These are phyloP conservation scores for Inonotus obliquus DNA, from an alignment of 1,284 basidiomycete genomes.

Conservation along the genomic window DNA sequence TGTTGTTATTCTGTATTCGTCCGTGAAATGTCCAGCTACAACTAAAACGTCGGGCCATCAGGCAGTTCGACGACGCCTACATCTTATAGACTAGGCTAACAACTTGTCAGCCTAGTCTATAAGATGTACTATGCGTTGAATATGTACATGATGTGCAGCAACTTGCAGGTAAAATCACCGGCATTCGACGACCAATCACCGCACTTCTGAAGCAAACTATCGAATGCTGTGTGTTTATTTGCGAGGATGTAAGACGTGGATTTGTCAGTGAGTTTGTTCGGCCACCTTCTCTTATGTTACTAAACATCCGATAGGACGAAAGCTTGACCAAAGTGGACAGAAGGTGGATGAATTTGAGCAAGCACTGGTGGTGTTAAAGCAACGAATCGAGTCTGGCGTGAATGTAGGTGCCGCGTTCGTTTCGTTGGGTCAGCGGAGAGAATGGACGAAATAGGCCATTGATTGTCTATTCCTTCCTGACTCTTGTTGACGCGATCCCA, in stretches of 20 bases:
- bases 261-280: not conserved
- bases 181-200: not conserved
- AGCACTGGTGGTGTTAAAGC: not conserved
- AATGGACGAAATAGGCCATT: too few relatives aligned
- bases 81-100: not conserved
- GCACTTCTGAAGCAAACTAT: not conserved
- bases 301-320: not conserved
- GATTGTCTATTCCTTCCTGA: too few relatives aligned
- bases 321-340: not conserved
- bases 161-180: not conserved
- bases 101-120: not conserved
- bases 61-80: not conserved
- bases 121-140: not conserved
- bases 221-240: not conserved
- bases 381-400: not conserved
- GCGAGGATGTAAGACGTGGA: not conserved
- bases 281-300: not conserved
- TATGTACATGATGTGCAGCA: not conserved
- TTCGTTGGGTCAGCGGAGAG: not conserved
- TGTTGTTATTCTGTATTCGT: not conserved
- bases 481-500: too few relatives aligned
- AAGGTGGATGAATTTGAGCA: conserved; percentile 1
- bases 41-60: not conserved
- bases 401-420: not conserved
- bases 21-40: too few relatives aligned